Base-by-base conservation (phyloP, 108 stramenopile species). In the Fistulifera solaris region DNA sequence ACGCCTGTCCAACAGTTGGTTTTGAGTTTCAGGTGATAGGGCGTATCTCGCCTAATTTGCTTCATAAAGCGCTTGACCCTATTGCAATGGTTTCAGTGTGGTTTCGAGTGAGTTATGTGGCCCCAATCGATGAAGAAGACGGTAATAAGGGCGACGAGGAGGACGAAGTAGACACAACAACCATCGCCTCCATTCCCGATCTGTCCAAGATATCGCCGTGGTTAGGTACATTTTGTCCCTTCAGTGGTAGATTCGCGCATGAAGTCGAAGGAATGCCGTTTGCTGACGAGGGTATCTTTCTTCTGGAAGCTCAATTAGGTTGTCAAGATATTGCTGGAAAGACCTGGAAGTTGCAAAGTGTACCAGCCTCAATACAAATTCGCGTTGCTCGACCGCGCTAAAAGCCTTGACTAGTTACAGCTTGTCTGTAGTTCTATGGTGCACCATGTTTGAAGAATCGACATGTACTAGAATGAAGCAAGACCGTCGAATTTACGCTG, bases 21-120 rank as follows among this genome's bases (percentile, higher is more conserved):
- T 38, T 66, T 27, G 42, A 47, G 4, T 48, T 72, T 56, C 27
- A 28, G 27, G 71, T 54, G 14, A 65, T 51, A 19, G 76, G 76
- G 35, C 27, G 22, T 27, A 55, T 77, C 38, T 61, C 71, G 22
- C 27, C 40, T 11, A 22, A 43, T 0, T 40, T 72, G 38, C 15
- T 64, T 10, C 14, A 51, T 18, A 13, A 38, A 15, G 55, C 66
- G 1, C 28, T 54, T 13, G 12, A 63, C 43, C 63, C 70, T 22
- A 68, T 72, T 38, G 59, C 53, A 15, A 41, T 45, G 0, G 39
- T 65, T 23, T 28, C 71, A 3, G 26, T 70, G 0, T 72, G 70
- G 70, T 56, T 67, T 62, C 63, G 50, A 15, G 24, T 72, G 6
- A 42, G 18, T 4, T 64, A 57, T n/a, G 26, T 28, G 16, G 16